Percentiles rank a stretch among this genome's conserved stretches.
phyloP scores from a whole-genome alignment of 805 yeast species.

The Saccharomycopsis vini region DNA sequence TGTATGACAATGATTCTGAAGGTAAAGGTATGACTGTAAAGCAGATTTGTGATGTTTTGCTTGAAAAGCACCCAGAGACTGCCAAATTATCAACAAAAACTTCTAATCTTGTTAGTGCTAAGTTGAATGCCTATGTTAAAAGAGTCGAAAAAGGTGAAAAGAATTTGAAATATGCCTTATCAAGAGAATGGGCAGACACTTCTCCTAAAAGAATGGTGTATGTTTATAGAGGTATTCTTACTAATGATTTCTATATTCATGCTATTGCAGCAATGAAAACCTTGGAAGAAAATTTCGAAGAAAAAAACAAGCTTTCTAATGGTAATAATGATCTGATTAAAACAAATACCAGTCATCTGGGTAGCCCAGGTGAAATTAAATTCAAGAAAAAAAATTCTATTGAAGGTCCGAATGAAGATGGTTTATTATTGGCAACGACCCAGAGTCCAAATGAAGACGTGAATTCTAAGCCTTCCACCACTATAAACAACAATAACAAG shows the following conservation, averaged over 20 bases:
- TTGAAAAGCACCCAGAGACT: constrained; percentile 76
- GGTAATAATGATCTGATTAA: not conserved
- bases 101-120: constrained; percentile 73
- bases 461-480: too few species aligned
- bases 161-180: constrained; percentile 59
- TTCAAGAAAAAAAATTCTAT: too few species aligned
- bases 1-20: constrained; percentile 58
- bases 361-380: too few species aligned
- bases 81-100: constrained; percentile 72
- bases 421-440: too few species aligned
- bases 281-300: constrained; percentile 19
- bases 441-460: too few species aligned
- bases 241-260: constrained; percentile 66
- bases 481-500: not conserved
- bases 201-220: constrained; percentile 85
- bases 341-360: not conserved
- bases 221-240: constrained; percentile 69
- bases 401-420: too few species aligned
- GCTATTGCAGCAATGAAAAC: constrained; percentile 55
- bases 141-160: constrained; percentile 79
- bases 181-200: constrained; percentile 88
- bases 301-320: constrained; percentile 31
- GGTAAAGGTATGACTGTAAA: constrained; percentile 85
- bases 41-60: constrained; percentile 69
- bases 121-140: constrained; percentile 76